phyloP scores from a whole-genome alignment of 192 early-diverging fungal genomes.

The Podila epicladia region DNA sequence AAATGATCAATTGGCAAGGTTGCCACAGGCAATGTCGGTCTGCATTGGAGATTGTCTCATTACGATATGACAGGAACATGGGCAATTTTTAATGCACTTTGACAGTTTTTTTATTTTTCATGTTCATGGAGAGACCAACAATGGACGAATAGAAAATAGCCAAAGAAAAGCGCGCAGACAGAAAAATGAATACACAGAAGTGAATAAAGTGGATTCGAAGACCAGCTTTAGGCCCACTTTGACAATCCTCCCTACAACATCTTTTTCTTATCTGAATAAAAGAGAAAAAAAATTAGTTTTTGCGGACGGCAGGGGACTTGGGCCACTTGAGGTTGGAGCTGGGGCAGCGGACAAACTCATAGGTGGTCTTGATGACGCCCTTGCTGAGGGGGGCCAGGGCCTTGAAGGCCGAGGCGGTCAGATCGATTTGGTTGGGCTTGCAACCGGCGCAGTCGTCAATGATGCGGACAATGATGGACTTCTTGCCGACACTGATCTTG shows the following conservation, averaged over 20 bases:
- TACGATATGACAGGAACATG: too few species aligned
- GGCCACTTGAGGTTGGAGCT: constrained; percentile 27
- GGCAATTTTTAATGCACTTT: too few species aligned
- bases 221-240: too few species aligned
- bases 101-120: not conserved
- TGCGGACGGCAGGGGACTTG: constrained; percentile 21
- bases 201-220: too few species aligned
- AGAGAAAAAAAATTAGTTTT: constrained; percentile 10
- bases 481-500: constrained; percentile 17
- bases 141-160: not conserved
- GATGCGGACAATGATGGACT: constrained; percentile 38
- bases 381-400: constrained; percentile 12
- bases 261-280: not conserved
- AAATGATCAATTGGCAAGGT: too few species aligned
- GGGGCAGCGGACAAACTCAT: constrained; percentile 45
- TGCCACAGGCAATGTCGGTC: too few species aligned
- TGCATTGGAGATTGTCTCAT: too few species aligned
- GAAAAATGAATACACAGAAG: too few species aligned
- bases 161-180: too few species aligned
- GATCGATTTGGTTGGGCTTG: constrained; percentile 38
- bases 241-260: too few species aligned
- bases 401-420: constrained; percentile 47
- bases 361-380: constrained; percentile 33
- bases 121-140: not conserved
- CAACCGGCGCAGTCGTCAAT: constrained; percentile 50